phyloP scores from a whole-genome alignment of 2,329 filamentous ascomycete genomes.

The Trichoderma gracile region DNA sequence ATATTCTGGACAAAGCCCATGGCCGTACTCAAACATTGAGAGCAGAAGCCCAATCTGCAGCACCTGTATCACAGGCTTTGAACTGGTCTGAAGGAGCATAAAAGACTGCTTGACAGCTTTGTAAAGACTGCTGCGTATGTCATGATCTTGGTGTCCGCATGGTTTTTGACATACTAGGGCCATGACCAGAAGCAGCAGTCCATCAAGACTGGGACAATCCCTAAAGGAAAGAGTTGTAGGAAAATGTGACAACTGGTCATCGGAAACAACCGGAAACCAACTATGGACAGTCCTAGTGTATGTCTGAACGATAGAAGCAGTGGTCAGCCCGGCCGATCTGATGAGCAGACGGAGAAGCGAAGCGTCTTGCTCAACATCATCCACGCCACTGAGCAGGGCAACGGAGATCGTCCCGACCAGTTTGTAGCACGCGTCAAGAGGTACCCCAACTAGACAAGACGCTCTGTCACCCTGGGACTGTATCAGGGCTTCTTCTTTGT shows the following conservation, averaged over 20 bases:
- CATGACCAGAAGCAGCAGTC: conserved; percentile 1
- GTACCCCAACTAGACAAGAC: not conserved
- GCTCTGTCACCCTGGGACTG: not conserved
- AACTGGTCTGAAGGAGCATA: not conserved
- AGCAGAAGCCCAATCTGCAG: conserved; percentile 11
- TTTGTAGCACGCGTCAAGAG: conserved; percentile 7
- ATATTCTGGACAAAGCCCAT: conserved; percentile 3
- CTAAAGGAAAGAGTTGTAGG: not conserved
- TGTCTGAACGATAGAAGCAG: not conserved
- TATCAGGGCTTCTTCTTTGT: not conserved
- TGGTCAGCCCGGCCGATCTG: not conserved
- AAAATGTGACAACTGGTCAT: not conserved
- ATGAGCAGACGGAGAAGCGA: not conserved
- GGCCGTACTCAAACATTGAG: conserved; percentile 5
- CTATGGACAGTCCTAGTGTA: not conserved
- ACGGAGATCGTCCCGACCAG: conserved; percentile 8
- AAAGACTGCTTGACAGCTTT: conserved; percentile 13
- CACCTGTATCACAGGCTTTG: not conserved
- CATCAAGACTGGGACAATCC: not conserved
- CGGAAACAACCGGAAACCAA: conserved; percentile 6
- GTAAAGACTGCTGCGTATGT: not conserved
- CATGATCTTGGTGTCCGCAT: not conserved
- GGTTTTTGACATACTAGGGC: not conserved
- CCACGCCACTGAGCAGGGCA: not conserved
- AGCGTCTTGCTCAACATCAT: conserved; percentile 4